phyloP scores from a whole-genome alignment of 257 asterid genomes.

The Mentha longifolia region DNA sequence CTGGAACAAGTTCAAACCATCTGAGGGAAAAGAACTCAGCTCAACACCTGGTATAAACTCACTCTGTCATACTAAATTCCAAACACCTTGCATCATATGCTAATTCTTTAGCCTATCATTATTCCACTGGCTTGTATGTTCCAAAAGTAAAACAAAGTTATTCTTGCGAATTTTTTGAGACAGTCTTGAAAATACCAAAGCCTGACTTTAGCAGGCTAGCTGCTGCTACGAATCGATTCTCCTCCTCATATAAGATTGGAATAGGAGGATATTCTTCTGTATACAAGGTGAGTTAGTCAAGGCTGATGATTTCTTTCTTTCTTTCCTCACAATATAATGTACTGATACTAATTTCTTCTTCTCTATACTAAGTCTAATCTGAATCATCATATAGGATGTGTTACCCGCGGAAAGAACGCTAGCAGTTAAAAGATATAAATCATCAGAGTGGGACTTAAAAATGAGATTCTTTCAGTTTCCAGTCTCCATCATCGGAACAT shows the following conservation, averaged over 20 bases:
- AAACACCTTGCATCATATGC: neutral
- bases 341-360: too few species aligned
- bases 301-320: neutral
- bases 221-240: slow-evolving; percentile 4
- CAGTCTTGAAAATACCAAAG: too few species aligned
- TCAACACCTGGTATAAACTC: slow-evolving; percentile 24
- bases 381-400: slow-evolving; percentile 23
- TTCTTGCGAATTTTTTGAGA: too few species aligned
- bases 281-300: slow-evolving; percentile 13
- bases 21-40: slow-evolving; percentile 6
- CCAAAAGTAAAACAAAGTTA: neutral
- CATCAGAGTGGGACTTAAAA: neutral
- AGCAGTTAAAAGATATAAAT: slow-evolving; percentile 13
- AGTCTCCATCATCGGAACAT: slow-evolving; percentile 31
- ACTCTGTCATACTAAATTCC: too few species aligned
- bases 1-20: neutral
- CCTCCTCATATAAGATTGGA: too few species aligned
- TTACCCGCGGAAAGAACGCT: slow-evolving; percentile 21
- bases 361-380: neutral
- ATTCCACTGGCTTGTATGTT: neutral
- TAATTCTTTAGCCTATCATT: neutral
- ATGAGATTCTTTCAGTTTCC: neutral
- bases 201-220: neutral
- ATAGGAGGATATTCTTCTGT: neutral
- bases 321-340: neutral